These are phyloP conservation scores for Achlya hypogyna DNA, from an alignment of 352 stramenopile species.

Conservation along the genomic window DNA sequence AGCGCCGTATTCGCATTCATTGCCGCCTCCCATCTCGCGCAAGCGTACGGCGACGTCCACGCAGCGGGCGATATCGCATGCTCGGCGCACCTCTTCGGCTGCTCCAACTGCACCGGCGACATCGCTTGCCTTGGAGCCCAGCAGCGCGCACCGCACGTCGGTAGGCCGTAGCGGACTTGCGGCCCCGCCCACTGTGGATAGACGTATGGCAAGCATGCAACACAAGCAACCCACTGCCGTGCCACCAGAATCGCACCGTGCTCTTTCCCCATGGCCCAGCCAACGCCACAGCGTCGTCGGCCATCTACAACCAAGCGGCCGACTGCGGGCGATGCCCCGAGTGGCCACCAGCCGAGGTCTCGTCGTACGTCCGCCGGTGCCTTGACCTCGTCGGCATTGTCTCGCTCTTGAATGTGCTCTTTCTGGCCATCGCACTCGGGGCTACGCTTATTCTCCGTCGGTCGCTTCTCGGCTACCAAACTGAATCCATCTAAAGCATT, in stretches of 20 bases:
- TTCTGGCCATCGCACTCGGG: slow-evolving; percentile 61
- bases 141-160: not conserved
- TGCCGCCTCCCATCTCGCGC: slow-evolving; percentile 47
- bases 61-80: slow-evolving; percentile 40
- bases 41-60: slow-evolving; percentile 31
- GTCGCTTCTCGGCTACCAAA: slow-evolving; percentile 74
- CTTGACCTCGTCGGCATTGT: slow-evolving; percentile 60
- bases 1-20: slow-evolving; percentile 57
- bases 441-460: slow-evolving; percentile 58
- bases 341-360: slow-evolving; percentile 57
- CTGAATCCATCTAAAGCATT: slow-evolving; percentile 60
- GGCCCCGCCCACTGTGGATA: not conserved
- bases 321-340: slow-evolving; percentile 66
- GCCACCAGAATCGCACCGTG: not conserved
- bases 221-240: not conserved
- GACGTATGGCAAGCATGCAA: not conserved
- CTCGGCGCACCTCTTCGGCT: slow-evolving; percentile 50
- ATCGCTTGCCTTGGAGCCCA: not conserved
- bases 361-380: slow-evolving; percentile 51
- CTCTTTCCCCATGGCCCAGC: not conserved
- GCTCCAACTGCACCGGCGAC: slow-evolving; percentile 60
- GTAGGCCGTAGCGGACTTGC: not conserved
- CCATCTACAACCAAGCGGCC: not conserved
- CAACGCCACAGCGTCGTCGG: not conserved
- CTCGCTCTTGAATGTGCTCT: slow-evolving; percentile 57